Conservation (phyloP, 768 basidiomycete genomes). For the Leccinum barrowsii region DNA sequence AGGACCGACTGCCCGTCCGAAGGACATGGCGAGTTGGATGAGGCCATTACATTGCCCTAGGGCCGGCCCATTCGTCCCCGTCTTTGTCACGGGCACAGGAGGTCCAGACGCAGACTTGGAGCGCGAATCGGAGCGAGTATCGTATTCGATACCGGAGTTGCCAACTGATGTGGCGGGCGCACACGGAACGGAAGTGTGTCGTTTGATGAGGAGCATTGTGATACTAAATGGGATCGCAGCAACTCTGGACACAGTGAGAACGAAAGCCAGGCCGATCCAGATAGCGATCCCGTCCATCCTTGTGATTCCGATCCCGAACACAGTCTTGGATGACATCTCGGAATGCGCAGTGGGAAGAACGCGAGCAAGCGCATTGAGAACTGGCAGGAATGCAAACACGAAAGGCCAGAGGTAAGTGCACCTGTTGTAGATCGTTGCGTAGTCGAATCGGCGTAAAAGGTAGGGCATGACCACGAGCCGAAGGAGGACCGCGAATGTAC, state of each 20-base stretch:
- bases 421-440: background rate
- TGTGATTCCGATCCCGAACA: background rate
- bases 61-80: background rate
- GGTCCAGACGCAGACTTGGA: background rate
- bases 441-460: constrained; percentile 9
- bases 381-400: constrained; percentile 1
- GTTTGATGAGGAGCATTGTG: constrained; percentile 56
- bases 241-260: constrained; percentile 36
- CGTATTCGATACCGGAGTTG: background rate
- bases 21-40: constrained; percentile 53
- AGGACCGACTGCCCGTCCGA: constrained; percentile 51
- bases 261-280: constrained; percentile 46
- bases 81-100: background rate
- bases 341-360: background rate
- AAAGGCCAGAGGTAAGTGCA: constrained; percentile 9
- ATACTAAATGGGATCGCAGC: constrained; percentile 35
- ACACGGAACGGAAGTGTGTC: constrained; percentile 38
- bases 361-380: constrained; percentile 3
- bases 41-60: constrained; percentile 43
- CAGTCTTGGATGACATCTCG: background rate
- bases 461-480: constrained; percentile 49
- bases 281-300: constrained; percentile 22
- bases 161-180: background rate
- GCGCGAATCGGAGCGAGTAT: background rate
- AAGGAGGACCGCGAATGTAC: constrained; percentile 42